These are phyloP conservation scores for Candida broadrunensis DNA, from an alignment of 805 yeast genomes.

Conservation along the genomic window DNA sequence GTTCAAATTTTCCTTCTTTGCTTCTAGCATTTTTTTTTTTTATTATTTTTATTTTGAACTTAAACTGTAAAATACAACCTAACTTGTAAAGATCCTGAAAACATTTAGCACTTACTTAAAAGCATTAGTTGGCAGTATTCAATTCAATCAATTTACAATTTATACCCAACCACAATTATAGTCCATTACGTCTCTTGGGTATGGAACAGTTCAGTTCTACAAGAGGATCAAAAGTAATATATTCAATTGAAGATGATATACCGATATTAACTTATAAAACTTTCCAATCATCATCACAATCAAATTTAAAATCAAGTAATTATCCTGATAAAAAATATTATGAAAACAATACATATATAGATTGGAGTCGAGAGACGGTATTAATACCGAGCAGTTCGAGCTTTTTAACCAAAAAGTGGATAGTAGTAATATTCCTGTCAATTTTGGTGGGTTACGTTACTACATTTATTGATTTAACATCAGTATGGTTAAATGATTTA, in stretches of 20 bases:
- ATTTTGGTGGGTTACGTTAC: slow-evolving; percentile 48
- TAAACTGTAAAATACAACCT: no score
- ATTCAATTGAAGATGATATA: slow-evolving; percentile 7
- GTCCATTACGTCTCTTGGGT: no score
- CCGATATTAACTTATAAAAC: slow-evolving; percentile 7
- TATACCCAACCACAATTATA: no score
- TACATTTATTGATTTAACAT: slow-evolving; percentile 45
- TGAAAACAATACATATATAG: slow-evolving; percentile 43
- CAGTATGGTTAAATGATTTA: slow-evolving; percentile 51
- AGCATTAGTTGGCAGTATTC: no score
- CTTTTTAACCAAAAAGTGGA: slow-evolving; percentile 40
- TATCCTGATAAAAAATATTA: slow-evolving; percentile 16
- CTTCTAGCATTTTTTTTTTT: no score
- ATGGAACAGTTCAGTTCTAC: neutral
- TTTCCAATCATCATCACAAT: neutral
- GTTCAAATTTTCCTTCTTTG: no score
- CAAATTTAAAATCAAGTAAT: neutral
- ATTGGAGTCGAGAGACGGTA: slow-evolving; percentile 50
- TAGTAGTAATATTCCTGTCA: slow-evolving; percentile 43
- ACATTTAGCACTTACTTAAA: no score
- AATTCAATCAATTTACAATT: no score
- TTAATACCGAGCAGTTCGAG: slow-evolving; percentile 9
- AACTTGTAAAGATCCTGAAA: no score
- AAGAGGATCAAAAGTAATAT: neutral
- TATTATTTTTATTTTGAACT: no score